Evolutionary conservation across 345 rosid species (phyloP), one percentile per base, ranked within the genome.

Genomic region (Carallia pectinifolia): DNA sequence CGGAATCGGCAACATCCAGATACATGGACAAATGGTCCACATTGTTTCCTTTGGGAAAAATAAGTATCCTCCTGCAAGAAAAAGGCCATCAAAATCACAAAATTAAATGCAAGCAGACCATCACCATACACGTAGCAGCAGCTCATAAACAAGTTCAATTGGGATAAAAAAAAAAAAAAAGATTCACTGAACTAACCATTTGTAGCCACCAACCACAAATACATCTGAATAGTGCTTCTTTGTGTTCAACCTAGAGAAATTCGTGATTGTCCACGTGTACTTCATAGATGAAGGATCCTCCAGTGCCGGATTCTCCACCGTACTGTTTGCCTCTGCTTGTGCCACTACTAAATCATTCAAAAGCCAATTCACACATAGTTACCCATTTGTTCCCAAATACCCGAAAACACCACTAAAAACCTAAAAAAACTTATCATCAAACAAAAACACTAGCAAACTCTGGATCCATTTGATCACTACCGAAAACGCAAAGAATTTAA

Each of bases 21-120:
- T 95, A 95, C 97, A 94, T 88, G 52, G 97, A 94, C 83, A 94
- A 83, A 75, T 85, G 92, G 68, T 90, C 97, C 74, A 91, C 97
- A 71, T 89, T 90, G 85, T 92, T 90, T 70, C 98, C 98, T 76
- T 89, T 90, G 6, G 98, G 96, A 71, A 92, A 92, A 56, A 85
- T 82, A 66, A 92, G 89, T 64, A 92, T 78, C n/a, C 97, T 92
- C 99, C 98, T 95, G 80, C 75, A 66, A 79, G 64, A 48, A 71
- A 33, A 18, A 31, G 36, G 72, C 58, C 72, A 72, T 73, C 58
- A 71, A 18, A 65, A 55, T 17, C 19, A 13, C 16, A 18, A 54
- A 61, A 61, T 30, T 31, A 61, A 30, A 27, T 23, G 63, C 40
- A 53, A 53, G 10, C 40, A 33, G 27, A 18, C 47, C 53, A n/a